Evolutionary conservation across 176 grass and related monocot genomes (phyloP).

Genomic region (Lolium multiflorum): DNA sequence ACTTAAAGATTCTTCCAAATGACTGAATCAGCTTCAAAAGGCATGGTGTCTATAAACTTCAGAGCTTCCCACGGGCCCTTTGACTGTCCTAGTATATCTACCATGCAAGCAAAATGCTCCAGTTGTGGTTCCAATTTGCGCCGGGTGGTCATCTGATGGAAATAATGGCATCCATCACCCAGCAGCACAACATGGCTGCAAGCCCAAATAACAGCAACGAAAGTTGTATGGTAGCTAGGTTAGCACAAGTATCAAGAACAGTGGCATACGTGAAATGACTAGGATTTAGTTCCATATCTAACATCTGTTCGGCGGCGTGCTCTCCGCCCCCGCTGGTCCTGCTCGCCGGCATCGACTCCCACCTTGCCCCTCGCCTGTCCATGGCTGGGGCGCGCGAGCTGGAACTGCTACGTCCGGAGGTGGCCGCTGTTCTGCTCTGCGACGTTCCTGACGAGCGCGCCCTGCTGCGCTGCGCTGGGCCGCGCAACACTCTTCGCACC

Average conservation of each 20-base stretch:
- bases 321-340: no score
- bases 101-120: constrained; percentile 88
- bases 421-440: no score
- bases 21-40: constrained; percentile 79
- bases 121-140: constrained; percentile 80
- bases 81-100: constrained; percentile 80
- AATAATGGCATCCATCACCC: constrained; percentile 68
- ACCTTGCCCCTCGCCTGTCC: no score
- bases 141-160: constrained; percentile 62
- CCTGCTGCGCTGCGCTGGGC: no score
- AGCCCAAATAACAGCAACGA: constrained; percentile 78
- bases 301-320: no score
- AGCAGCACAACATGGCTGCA: constrained; percentile 81
- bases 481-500: no score
- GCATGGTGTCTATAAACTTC: constrained; percentile 72
- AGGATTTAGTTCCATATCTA: constrained; percentile 60
- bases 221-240: constrained; percentile 87
- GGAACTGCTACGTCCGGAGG: no score
- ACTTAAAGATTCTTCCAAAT: constrained; percentile 78
- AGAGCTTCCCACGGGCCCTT: constrained; percentile 70
- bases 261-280: constrained; percentile 83
- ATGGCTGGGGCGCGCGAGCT: no score
- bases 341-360: no score
- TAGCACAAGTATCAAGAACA: constrained; percentile 80
- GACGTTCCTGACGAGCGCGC: no score